phyloP scores from a whole-genome alignment of 495 filamentous ascomycete genomes.

The Astrothelium subdiscretum region DNA sequence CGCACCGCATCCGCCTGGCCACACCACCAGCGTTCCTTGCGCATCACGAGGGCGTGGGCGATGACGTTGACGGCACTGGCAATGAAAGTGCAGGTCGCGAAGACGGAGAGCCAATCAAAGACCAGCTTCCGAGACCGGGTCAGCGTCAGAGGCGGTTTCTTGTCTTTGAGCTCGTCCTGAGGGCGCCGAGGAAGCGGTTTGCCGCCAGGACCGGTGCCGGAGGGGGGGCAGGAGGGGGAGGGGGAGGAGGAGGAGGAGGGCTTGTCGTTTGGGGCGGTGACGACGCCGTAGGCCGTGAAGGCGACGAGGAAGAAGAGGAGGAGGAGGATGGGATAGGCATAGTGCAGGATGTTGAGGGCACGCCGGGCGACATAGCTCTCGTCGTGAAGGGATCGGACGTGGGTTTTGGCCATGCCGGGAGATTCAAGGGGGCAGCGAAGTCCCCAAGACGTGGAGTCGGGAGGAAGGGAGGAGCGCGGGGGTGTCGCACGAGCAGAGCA shows the following conservation, averaged over 20 bases:
- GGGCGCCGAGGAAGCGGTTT: constrained; percentile 58
- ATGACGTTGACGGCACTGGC: constrained; percentile 65
- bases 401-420: background rate
- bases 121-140: constrained; percentile 47
- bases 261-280: constrained; percentile 33
- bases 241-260: constrained; percentile 26
- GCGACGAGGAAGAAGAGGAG: constrained; percentile 54
- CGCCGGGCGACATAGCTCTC: constrained; percentile 3
- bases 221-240: constrained; percentile 25
- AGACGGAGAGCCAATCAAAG: constrained; percentile 63
- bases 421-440: background rate
- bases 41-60: constrained; percentile 55
- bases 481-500: background rate
- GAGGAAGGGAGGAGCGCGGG: background rate
- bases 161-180: constrained; percentile 32
- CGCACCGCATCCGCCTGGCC: constrained; percentile 74
- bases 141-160: constrained; percentile 36
- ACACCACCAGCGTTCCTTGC: constrained; percentile 77
- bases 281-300: constrained; percentile 52
- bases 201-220: constrained; percentile 58
- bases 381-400: background rate
- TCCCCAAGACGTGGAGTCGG: background rate
- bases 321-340: constrained; percentile 53
- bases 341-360: constrained; percentile 43
- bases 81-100: constrained; percentile 57